Evolutionary conservation across 2,329 filamentous ascomycete species (phyloP).

Genomic region (Microsporum audouinii): DNA sequence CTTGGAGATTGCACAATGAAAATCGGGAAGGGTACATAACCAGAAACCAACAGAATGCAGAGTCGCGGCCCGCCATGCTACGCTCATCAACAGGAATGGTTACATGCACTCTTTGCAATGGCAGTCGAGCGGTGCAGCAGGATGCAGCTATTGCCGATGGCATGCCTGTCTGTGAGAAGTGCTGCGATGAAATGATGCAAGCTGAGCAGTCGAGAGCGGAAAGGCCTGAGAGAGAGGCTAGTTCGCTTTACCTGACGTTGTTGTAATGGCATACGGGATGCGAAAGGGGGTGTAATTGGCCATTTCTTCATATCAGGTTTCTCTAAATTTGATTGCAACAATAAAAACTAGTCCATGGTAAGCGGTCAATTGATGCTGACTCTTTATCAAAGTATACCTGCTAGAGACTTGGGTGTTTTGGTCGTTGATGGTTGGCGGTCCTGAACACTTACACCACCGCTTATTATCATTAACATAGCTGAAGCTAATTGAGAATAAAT

Average conservation of each 20-base stretch:
- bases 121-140: not conserved
- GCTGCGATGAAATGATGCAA: constrained; percentile 4
- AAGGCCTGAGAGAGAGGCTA: not conserved
- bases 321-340: not conserved
- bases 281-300: no score
- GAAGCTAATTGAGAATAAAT: no score
- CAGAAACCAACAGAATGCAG: not conserved
- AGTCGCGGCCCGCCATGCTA: not conserved
- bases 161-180: constrained; percentile 5
- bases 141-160: constrained; percentile 5
- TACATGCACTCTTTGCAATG: constrained; percentile 2
- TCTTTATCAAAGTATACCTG: no score
- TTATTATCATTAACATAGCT: no score
- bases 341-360: no score
- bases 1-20: not conserved
- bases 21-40: not conserved
- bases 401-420: no score
- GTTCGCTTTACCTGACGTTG: not conserved
- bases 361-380: no score
- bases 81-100: not conserved
- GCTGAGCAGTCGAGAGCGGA: not conserved
- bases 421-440: no score
- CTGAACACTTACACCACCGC: no score
- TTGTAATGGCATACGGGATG: no score
- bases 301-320: not conserved